Conservation (phyloP, 225 moss, liverwort and hornwort species). For the Bryum argenteum region DNA sequence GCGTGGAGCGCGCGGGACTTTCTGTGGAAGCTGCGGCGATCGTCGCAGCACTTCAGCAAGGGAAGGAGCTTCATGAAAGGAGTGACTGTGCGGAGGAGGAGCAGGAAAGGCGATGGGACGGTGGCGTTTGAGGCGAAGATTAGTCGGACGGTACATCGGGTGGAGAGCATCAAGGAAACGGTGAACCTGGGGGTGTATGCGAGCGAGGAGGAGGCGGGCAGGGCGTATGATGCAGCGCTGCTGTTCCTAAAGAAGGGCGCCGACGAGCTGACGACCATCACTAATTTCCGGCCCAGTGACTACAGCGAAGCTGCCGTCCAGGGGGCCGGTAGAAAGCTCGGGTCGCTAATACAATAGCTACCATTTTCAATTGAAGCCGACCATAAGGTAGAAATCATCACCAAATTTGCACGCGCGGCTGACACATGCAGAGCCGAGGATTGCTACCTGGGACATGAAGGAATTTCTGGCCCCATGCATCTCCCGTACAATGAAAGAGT, state of each 20-base stretch:
- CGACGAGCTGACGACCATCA: background rate
- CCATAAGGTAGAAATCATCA: no score
- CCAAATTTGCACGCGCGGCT: no score
- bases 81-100: conserved; percentile 18
- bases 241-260: conserved; percentile 32
- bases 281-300: conserved; percentile 36
- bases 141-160: conserved; percentile 1
- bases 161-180: conserved; percentile 19
- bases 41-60: conserved; percentile 35
- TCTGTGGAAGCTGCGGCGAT: conserved; percentile 35
- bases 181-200: conserved; percentile 14
- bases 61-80: conserved; percentile 37
- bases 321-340: background rate
- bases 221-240: conserved; percentile 27
- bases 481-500: no score
- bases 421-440: no score
- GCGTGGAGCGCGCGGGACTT: conserved; percentile 32
- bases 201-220: conserved; percentile 32
- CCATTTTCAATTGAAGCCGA: no score
- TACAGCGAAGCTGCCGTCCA: conserved; percentile 10
- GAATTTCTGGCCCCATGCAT: no score
- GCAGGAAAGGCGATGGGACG: background rate
- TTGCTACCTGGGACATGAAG: no score
- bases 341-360: background rate
- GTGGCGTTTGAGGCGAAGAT: conserved; percentile 32